Evolutionary conservation across 805 yeast genomes (phyloP).

Genomic region (Candida ipomoeae): DNA sequence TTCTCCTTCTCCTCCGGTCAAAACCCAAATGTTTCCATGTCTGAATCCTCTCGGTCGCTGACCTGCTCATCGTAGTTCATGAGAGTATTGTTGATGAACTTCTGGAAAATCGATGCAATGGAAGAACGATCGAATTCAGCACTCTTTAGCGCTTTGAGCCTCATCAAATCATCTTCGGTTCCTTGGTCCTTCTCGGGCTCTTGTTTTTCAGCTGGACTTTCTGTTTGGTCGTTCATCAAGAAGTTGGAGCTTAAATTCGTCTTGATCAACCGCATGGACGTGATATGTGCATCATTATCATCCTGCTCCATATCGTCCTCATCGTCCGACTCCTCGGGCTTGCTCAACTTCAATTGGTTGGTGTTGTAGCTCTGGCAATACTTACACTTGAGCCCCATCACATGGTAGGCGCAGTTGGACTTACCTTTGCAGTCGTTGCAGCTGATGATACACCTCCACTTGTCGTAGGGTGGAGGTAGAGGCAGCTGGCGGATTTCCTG

Average conservation of each 20-base stretch:
- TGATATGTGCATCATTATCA: slow-evolving; percentile 13
- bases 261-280: slow-evolving; percentile 29
- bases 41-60: background rate
- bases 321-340: slow-evolving; percentile 62
- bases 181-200: slow-evolving; percentile 16
- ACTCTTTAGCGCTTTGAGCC: slow-evolving; percentile 23
- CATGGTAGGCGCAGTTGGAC: slow-evolving; percentile 70
- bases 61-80: slow-evolving; percentile 5
- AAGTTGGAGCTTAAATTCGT: slow-evolving; percentile 37
- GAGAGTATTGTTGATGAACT: slow-evolving; percentile 31
- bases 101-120: slow-evolving; percentile 35
- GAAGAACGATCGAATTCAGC: slow-evolving; percentile 27
- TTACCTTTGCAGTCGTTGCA: slow-evolving; percentile 89
- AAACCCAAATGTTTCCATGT: slow-evolving; percentile 6
- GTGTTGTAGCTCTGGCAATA: slow-evolving; percentile 89
- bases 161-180: slow-evolving; percentile 23
- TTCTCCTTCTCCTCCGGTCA: background rate
- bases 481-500: slow-evolving; percentile 73
- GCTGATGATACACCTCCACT: slow-evolving; percentile 70
- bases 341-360: slow-evolving; percentile 61
- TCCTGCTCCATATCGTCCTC: slow-evolving; percentile 20
- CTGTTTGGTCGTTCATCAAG: slow-evolving; percentile 24
- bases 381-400: slow-evolving; percentile 81
- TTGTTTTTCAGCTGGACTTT: background rate
- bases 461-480: slow-evolving; percentile 73